Evolutionary conservation across 345 rosid genomes (phyloP).

Genomic region (Arabidopsis suecica): DNA sequence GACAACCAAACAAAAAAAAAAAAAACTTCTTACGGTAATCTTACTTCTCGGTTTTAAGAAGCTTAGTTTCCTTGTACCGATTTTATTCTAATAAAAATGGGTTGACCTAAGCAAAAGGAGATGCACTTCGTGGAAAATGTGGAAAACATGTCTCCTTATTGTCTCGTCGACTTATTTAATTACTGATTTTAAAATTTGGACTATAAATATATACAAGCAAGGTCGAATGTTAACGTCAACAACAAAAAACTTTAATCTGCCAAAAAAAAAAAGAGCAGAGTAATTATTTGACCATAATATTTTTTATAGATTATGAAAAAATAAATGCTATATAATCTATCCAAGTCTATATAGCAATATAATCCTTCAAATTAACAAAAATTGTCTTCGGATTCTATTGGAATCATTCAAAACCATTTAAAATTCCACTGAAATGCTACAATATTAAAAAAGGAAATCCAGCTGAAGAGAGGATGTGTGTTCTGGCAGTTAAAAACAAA

Average conservation of each 20-base stretch:
- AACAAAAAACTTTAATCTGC: background rate
- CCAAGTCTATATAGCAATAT: background rate
- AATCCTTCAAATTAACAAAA: background rate
- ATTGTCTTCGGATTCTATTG: background rate
- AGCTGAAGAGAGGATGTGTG: background rate
- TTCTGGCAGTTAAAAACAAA: background rate
- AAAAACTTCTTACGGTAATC: background rate
- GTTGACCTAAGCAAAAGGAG: background rate
- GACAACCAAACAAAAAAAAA: too few relatives aligned
- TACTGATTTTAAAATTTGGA: background rate
- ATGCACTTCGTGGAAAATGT: constrained; percentile 21
- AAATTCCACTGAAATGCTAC: background rate
- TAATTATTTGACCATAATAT: constrained; percentile 3
- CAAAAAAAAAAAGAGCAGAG: background rate
- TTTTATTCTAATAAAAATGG: background rate
- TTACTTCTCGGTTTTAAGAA: background rate
- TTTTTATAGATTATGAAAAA: background rate
- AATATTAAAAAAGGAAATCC: background rate
- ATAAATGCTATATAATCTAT: background rate
- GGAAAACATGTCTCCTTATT: constrained; percentile 24
- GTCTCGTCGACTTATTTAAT: background rate
- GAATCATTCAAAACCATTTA: constrained; percentile 9
- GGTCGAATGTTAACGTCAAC: background rate
- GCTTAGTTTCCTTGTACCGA: background rate
- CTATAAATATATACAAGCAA: background rate